Conservation (phyloP, 2,329 filamentous ascomycete genomes). For the Colletotrichum tropicicola region DNA sequence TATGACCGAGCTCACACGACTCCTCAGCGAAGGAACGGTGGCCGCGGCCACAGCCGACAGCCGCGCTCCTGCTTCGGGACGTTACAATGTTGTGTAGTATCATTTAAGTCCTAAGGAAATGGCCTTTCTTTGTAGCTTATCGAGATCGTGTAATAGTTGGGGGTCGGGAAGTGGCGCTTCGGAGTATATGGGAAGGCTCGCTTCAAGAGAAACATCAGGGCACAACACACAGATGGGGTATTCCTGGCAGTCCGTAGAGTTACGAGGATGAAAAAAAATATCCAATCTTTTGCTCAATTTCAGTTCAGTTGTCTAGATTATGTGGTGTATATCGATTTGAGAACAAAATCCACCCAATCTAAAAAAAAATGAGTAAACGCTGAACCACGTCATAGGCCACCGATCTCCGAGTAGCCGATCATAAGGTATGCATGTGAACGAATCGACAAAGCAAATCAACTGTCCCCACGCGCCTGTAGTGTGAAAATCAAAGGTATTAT, state of each 20-base stretch:
- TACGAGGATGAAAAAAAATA: too few species aligned
- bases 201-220: neutral
- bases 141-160: neutral
- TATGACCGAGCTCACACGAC: conserved; percentile 86
- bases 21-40: conserved; percentile 90
- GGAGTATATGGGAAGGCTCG: neutral
- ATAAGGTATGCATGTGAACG: neutral
- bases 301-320: neutral
- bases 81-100: conserved; percentile 90
- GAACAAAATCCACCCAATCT: too few species aligned
- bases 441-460: neutral
- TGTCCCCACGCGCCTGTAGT: neutral
- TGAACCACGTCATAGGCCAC: neutral
- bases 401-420: neutral
- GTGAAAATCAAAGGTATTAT: neutral
- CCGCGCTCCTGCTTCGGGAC: conserved; percentile 78
- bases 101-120: too few species aligned
- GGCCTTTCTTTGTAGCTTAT: too few species aligned
- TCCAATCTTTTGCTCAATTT: too few species aligned
- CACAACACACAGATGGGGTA: neutral
- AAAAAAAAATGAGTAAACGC: neutral
- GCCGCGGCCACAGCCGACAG: conserved; percentile 89
- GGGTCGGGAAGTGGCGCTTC: neutral
- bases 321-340: neutral
- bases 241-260: too few species aligned